Evolutionary conservation across 2,329 filamentous ascomycete species (phyloP), one percentile per base, ranked within the genome.

Genomic region (Trichoderma asperellum): DNA sequence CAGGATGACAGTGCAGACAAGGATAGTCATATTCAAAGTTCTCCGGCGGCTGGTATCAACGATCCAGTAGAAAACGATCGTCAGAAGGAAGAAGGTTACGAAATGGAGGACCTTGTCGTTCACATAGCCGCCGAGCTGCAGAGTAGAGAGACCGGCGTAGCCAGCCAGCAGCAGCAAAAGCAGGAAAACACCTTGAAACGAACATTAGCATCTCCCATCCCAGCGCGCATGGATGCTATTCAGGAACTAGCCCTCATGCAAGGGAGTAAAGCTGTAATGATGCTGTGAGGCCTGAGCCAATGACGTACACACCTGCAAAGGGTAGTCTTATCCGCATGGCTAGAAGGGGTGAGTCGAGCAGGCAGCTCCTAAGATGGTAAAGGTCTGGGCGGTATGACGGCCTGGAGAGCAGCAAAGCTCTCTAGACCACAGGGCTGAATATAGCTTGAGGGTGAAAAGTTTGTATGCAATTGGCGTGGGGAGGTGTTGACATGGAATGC

Each of bases 21-120:
- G 79, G 32, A 97, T 83, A 16, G 94, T 97, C 73, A 97, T 83
- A 80, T 99, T 91, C 60, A 97, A 84, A 24, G 89, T 91, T 74
- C 95, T 92, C 63, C 95, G 90, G 72, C 96, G 92, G 72, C 90
- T 91, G 64, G 94, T 96, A 79, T 99, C 96, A 75, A 97, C 82
- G 77, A 97, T 92, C 94, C 96, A 99, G 88, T 99, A 99, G 86
- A 98, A 98, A 74, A 87, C 83, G 73, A 92, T 81, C 18, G 95
- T 97, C 65, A 99, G 87, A 73, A 93, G 78, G 85, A 98, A 97
- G 84, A 99, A 98, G 75, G 92, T 94, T 70, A 94, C 71, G 75
- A 92, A 86, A 81, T 98, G 96, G 34, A 98, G 86, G 76, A 92
- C 83, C 81, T 99, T 98, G 86, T 97, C 94, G 83, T 96, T 94